Evolutionary conservation across 2,329 filamentous ascomycete genomes (phyloP).

Genomic region (Zasmidium citrigriseum): DNA sequence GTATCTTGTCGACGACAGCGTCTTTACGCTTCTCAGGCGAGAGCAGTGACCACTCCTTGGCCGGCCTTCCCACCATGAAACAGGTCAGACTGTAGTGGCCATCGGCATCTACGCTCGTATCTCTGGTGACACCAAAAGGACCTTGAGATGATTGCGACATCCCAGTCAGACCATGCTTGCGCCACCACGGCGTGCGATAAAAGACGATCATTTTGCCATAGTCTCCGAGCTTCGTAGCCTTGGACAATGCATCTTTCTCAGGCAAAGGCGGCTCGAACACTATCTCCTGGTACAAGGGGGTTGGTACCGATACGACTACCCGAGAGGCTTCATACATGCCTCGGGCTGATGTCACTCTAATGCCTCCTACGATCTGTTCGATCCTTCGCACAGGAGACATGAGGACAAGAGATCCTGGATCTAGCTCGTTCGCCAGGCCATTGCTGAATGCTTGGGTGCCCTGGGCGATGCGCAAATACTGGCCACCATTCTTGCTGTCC

Average conservation of each 20-base stretch:
- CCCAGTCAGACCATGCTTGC: conserved; percentile 47
- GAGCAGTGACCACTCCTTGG: conserved; percentile 38
- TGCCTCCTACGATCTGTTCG: conserved; percentile 15
- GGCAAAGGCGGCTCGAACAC: conserved; percentile 52
- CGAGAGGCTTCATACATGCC: conserved; percentile 41
- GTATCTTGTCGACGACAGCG: conserved; percentile 40
- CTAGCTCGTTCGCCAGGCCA: conserved; percentile 40
- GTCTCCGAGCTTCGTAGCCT: conserved; percentile 40
- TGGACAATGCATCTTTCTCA: conserved; percentile 36
- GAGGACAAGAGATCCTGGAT: conserved; percentile 20
- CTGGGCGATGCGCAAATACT: conserved; percentile 52
- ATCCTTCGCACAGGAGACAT: conserved; percentile 26
- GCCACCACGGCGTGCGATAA: conserved; percentile 52
- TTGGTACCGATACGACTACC: conserved; percentile 53
- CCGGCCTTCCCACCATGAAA: conserved; percentile 43
- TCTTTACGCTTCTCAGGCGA: conserved; percentile 30
- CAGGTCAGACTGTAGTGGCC: conserved; percentile 40
- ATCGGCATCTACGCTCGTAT: conserved; percentile 40
- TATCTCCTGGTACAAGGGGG: conserved; percentile 49
- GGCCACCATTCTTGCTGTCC: conserved; percentile 54
- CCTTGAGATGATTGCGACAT: conserved; percentile 46
- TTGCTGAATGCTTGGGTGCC: conserved; percentile 49
- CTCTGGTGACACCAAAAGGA: conserved; percentile 49
- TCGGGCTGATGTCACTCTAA: conserved; percentile 32
- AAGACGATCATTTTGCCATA: conserved; percentile 56